Evolutionary conservation across 371 early-diverging fungal genomes (phyloP).

Genomic region (Blastocladiella emersonii): DNA sequence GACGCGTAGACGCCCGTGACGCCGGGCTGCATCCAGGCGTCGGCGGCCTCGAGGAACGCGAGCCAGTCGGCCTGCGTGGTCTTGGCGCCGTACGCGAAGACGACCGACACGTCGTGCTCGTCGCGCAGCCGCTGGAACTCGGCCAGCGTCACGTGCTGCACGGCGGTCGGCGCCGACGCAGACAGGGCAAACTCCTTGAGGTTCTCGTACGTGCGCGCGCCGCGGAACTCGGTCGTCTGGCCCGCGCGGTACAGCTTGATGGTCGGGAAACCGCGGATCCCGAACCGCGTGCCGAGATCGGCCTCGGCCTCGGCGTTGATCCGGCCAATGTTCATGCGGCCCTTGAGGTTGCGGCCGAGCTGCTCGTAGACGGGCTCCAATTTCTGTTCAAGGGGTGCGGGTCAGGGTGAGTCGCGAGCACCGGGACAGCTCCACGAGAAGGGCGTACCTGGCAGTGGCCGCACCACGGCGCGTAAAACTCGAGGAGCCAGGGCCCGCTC

Average conservation of each 20-base stretch:
- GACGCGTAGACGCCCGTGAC: neutral
- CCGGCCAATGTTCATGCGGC: conserved; percentile 52
- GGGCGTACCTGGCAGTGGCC: conserved; percentile 51
- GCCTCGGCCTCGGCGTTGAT: conserved; percentile 92
- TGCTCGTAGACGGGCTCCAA: conserved; percentile 68
- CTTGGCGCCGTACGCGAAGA: neutral
- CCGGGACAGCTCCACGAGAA: too few species aligned
- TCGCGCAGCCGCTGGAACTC: neutral
- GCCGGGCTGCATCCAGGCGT: neutral
- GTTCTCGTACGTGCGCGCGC: neutral
- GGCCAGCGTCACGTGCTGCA: neutral
- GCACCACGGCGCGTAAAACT: conserved; percentile 82
- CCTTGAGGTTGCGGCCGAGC: conserved; percentile 39
- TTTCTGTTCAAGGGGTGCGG: neutral
- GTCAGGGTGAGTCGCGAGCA: neutral
- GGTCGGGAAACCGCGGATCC: conserved; percentile 88
- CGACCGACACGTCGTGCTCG: neutral
- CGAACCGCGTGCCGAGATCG: conserved; percentile 40
- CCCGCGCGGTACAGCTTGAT: conserved; percentile 80
- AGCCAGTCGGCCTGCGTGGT: neutral
- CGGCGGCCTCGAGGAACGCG: neutral
- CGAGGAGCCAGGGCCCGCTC: conserved; percentile 24
- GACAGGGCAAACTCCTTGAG: neutral
- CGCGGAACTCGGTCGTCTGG: conserved; percentile 24
- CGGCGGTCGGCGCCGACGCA: neutral